Base-by-base conservation (phyloP, 2,329 filamentous ascomycete genomes). In the Ascochyta rabiei region DNA sequence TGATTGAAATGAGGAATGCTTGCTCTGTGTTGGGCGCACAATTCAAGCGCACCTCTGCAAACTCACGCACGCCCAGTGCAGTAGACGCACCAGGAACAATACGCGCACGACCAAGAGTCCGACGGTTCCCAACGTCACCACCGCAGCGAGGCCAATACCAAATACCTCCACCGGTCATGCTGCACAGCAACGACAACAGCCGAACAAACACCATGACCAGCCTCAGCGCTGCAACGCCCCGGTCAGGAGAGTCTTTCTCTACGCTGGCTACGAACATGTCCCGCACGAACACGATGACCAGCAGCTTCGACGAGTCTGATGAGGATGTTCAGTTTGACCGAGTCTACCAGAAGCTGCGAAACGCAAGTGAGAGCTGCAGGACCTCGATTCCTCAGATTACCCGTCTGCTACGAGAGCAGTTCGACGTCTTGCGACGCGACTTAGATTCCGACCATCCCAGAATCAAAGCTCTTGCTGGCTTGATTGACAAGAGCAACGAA, bases 261-360 rank as follows among this genome's bases (percentile, higher is more conserved):
- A 86, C 87, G 0, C 78, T 81, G 4, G 79, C 80, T 52, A 76
- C 72, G 60, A 75, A 65, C 68, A 68, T 78, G 51, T 77, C 75
- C 16, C 75, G 78, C 24, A 79, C 75, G 21, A 78, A 76, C 47
- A 79, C 75, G 41, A 77, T 85, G 39, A 82, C 79, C 9, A 89
- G 91, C 45, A 84, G 87, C 44, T 82, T 84, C 41, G 82, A 85
- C 31, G 72, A 75, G 52, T 84, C 83, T 2, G 89, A 91, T 60
- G 91, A 96, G 59, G 91, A 96, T 64, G 83, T 84, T 15, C 83
- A 87, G 24, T 96, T 96, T 62, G 93, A 96, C 59, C 85, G 82
- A 57, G 91, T 97, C 19, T 96, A 90, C 76, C 71, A 91, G 30
- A 89, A 89, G 40, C 79, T 96, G 21, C 86, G 88, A 40, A 84